phyloP scores from a whole-genome alignment of 192 early-diverging fungal species.

The Kickxella alabastrina region DNA sequence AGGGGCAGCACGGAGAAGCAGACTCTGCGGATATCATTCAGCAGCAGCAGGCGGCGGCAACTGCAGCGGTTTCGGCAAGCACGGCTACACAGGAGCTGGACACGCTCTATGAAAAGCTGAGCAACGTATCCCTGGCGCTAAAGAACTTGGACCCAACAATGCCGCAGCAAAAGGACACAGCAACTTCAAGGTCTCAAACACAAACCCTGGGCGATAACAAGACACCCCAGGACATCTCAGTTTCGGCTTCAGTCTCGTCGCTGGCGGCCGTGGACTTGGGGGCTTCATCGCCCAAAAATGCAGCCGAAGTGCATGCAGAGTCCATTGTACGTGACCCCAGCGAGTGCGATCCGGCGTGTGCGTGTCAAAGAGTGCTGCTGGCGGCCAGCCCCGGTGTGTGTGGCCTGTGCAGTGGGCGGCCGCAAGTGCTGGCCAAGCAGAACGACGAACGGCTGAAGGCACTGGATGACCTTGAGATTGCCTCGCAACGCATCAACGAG shows the following conservation, averaged over 20 bases:
- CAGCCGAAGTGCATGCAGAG: conserved; percentile 3
- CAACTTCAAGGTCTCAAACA: not conserved
- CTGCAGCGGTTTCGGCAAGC: conserved; percentile 1
- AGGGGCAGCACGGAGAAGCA: not conserved
- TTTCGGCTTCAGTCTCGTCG: not conserved
- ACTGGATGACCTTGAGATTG: conserved; percentile 53
- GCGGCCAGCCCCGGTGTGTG: conserved; percentile 42
- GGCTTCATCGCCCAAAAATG: conserved; percentile 22
- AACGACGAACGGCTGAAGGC: conserved; percentile 45
- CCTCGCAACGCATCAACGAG: conserved; percentile 52
- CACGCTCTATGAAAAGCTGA: conserved; percentile 35
- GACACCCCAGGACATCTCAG: not conserved
- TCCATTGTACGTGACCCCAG: conserved; percentile 3
- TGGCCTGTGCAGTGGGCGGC: conserved; percentile 35
- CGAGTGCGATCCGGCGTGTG: conserved; percentile 32
- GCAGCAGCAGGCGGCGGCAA: not conserved
- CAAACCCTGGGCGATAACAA: no score
- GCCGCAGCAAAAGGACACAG: conserved; percentile 5
- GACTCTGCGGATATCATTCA: not conserved
- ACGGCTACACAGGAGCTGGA: conserved; percentile 34
- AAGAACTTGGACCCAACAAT: conserved; percentile 29
- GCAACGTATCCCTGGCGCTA: conserved; percentile 33
- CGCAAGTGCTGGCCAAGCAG: conserved; percentile 29
- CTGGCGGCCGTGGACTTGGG: conserved; percentile 13
- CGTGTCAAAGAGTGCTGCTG: conserved; percentile 34